Percentiles rank a stretch among this genome's conserved stretches.
These are phyloP conservation scores for maize (Zea mays) DNA, from an alignment of 176 grass and related monocot species.

Conservation along the genomic window Zm-B73-REFERENCE-NAM-5.0 NC_050098.1:130556001-130556500, in stretches of 20 bases:
- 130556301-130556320: background rate
- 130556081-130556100: slow-evolving; percentile 82
- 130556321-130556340: background rate
- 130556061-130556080: slow-evolving; percentile 53
- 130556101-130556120: slow-evolving; percentile 91
- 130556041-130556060: slow-evolving; percentile 54
- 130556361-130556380: slow-evolving; percentile 91
- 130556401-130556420: slow-evolving; percentile 79
- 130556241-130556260: background rate
- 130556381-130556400: slow-evolving; percentile 81
- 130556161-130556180: slow-evolving; percentile 95
- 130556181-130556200: slow-evolving; percentile 35
- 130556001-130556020: slow-evolving; percentile 99
- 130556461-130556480: slow-evolving; percentile 98
- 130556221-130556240: background rate
- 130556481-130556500: slow-evolving; percentile 94
- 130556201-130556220: background rate
- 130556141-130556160: slow-evolving; percentile 84
- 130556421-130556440: slow-evolving; percentile 97
- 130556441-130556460: slow-evolving; percentile 99
- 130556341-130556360: slow-evolving; percentile 36
- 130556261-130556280: slow-evolving; percentile 2
- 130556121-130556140: slow-evolving; percentile 97
- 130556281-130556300: background rate
- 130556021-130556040: slow-evolving; percentile 48